Evolutionary conservation across 73 alveolate genomes (phyloP).

Genomic region (Blepharisma japonicum): DNA sequence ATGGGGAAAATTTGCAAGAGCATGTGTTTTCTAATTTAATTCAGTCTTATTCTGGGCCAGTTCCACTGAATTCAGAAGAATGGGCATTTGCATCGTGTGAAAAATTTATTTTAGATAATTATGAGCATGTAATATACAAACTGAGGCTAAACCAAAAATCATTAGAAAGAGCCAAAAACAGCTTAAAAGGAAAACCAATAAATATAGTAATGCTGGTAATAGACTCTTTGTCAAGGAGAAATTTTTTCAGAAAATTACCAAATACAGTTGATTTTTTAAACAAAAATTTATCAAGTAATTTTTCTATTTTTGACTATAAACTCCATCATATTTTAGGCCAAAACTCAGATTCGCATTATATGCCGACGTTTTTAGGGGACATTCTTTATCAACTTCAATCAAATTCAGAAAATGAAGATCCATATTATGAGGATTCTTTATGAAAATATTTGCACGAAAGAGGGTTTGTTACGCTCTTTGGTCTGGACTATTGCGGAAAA

Average conservation of each 20-base stretch:
- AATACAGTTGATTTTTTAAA: constrained; percentile 16
- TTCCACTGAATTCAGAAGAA: not conserved
- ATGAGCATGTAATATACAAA: not conserved
- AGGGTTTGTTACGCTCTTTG: constrained; percentile 7
- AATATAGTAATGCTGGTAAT: constrained; percentile 7
- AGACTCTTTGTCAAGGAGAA: constrained; percentile 29
- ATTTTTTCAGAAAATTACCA: constrained; percentile 26
- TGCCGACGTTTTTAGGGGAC: constrained; percentile 27
- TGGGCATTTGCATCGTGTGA: not conserved
- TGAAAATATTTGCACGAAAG: constrained; percentile 7
- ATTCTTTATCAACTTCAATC: not conserved
- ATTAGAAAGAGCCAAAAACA: constrained; percentile 8
- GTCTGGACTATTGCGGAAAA: not conserved
- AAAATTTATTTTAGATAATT: not conserved
- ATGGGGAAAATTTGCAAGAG: not conserved
- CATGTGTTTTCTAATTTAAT: not conserved
- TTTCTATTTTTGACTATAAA: not conserved
- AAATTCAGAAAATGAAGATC: not conserved
- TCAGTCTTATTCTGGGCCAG: not conserved
- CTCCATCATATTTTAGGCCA: constrained; percentile 12
- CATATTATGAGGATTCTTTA: not conserved
- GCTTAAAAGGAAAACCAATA: constrained; percentile 1
- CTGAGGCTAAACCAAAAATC: not conserved
- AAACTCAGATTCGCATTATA: not conserved
- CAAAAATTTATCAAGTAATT: not conserved